phyloP scores from a whole-genome alignment of 352 stramenopile species.

The Pilasporangium apinafurcum region DNA sequence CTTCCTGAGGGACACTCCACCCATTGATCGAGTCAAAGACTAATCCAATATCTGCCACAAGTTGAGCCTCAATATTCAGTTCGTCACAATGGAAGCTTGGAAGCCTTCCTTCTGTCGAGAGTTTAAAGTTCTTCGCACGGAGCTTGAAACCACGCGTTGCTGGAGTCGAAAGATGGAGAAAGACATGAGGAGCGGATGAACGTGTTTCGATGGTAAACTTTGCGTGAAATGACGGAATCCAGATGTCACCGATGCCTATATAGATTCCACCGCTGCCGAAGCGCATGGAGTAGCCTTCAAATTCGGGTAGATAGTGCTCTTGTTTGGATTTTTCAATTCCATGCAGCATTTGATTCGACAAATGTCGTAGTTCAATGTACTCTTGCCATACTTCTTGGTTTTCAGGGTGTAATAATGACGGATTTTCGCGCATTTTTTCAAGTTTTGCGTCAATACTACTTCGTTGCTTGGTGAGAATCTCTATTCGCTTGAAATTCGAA shows the following conservation, averaged over 20 bases:
- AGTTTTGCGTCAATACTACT: conserved; percentile 52
- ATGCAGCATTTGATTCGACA: conserved; percentile 46
- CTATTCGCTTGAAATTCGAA: conserved; percentile 57
- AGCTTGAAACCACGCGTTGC: conserved; percentile 51
- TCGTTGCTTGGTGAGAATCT: conserved; percentile 54
- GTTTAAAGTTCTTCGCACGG: conserved; percentile 54
- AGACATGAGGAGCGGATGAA: conserved; percentile 47
- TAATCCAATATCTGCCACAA: conserved; percentile 60
- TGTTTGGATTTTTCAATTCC: conserved; percentile 67
- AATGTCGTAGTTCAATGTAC: conserved; percentile 61
- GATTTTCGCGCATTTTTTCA: conserved; percentile 42
- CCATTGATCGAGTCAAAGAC: conserved; percentile 49
- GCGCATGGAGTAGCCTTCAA: conserved; percentile 54
- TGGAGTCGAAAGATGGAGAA: conserved; percentile 56
- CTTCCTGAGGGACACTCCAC: conserved; percentile 53
- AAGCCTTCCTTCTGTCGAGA: conserved; percentile 54
- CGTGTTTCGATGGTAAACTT: conserved; percentile 69
- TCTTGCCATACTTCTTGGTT: conserved; percentile 51
- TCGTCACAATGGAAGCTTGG: conserved; percentile 75
- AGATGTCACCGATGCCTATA: conserved; percentile 62
- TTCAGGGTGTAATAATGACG: conserved; percentile 30
- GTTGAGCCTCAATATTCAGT: conserved; percentile 64
- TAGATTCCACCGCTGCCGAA: conserved; percentile 70
- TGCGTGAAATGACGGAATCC: conserved; percentile 64
- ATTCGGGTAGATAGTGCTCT: conserved; percentile 52